phyloP scores from a whole-genome alignment of 805 yeast genomes.

The Metschnikowia bowlesiae region DNA sequence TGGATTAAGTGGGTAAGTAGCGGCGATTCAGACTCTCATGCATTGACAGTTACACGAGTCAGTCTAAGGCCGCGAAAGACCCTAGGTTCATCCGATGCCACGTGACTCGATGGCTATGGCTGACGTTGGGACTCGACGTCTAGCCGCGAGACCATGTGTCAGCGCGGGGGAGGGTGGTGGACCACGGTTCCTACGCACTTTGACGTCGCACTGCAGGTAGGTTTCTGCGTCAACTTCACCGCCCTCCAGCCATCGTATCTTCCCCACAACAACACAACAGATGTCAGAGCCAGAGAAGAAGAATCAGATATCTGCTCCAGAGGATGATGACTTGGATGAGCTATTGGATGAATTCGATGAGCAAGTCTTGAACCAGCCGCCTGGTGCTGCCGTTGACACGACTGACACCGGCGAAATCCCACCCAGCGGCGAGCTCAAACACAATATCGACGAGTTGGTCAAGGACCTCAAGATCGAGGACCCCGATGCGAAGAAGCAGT shows the following conservation, averaged over 20 bases:
- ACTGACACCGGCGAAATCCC: slow-evolving; percentile 18
- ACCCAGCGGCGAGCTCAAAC: slow-evolving; percentile 30
- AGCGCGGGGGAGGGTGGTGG: not conserved
- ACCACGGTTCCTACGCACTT: slow-evolving; percentile 2
- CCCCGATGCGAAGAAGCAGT: slow-evolving; percentile 49
- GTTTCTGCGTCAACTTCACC: slow-evolving; percentile 1
- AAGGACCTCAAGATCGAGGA: slow-evolving; percentile 46
- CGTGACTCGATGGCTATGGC: no score
- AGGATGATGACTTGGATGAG: slow-evolving; percentile 74
- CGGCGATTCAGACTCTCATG: no score
- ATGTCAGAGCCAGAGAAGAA: not conserved
- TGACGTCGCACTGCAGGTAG: not conserved
- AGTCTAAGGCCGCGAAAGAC: no score
- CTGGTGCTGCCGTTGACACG: slow-evolving; percentile 38
- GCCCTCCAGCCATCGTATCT: not conserved
- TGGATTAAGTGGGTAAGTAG: no score
- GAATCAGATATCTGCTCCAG: slow-evolving; percentile 14
- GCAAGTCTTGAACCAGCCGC: slow-evolving; percentile 59
- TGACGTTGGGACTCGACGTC: no score
- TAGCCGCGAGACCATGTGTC: not conserved
- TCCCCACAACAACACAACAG: not conserved
- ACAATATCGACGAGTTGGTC: slow-evolving; percentile 39
- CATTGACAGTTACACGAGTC: no score
- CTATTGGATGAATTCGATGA: slow-evolving; percentile 81
- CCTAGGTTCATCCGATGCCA: no score